These are phyloP conservation scores for Thelonectria discophora DNA, from an alignment of 2,329 filamentous ascomycete species.

Conservation along the genomic window DNA sequence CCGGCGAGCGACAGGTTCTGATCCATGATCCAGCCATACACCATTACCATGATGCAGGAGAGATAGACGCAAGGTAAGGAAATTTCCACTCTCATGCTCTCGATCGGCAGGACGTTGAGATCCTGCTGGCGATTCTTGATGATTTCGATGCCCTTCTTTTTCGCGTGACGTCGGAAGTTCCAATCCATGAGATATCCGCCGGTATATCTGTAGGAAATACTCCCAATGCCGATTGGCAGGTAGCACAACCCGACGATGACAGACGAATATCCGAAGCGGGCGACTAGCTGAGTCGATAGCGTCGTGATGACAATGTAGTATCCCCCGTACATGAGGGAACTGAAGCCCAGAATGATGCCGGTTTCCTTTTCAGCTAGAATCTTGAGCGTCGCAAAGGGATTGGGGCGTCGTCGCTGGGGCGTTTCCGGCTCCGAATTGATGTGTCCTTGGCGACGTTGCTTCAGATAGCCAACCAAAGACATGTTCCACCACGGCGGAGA, in stretches of 20 bases:
- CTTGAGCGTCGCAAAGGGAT: conserved; percentile 15
- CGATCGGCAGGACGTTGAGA: conserved; percentile 9
- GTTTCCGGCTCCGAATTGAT: neutral
- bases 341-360: conserved; percentile 9
- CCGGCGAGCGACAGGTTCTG: conserved; percentile 4
- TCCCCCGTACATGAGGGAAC: conserved; percentile 19
- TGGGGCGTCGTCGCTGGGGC: conserved; percentile 1
- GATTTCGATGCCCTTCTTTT: conserved; percentile 12
- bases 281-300: conserved; percentile 9
- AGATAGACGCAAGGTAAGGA: conserved; percentile 12
- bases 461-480: conserved; percentile 6
- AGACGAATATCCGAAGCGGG: conserved; percentile 14
- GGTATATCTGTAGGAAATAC: conserved; percentile 14
- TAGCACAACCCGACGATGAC: conserved; percentile 17
- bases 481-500: conserved; percentile 8
- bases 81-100: conserved; percentile 18
- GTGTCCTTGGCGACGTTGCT: neutral
- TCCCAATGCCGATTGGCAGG: conserved; percentile 14
- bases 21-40: conserved; percentile 21
- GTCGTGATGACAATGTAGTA: conserved; percentile 16
- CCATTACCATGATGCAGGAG: conserved; percentile 15
- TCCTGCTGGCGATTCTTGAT: conserved; percentile 20
- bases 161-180: conserved; percentile 22
- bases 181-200: conserved; percentile 14
- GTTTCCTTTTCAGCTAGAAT: conserved; percentile 6